A percentile compares a stretch with the other conserved stretches of the same genome.
These are phyloP conservation scores for Pterulicium gracile DNA, from an alignment of 1,284 basidiomycete species.

Conservation along the genomic window DNA sequence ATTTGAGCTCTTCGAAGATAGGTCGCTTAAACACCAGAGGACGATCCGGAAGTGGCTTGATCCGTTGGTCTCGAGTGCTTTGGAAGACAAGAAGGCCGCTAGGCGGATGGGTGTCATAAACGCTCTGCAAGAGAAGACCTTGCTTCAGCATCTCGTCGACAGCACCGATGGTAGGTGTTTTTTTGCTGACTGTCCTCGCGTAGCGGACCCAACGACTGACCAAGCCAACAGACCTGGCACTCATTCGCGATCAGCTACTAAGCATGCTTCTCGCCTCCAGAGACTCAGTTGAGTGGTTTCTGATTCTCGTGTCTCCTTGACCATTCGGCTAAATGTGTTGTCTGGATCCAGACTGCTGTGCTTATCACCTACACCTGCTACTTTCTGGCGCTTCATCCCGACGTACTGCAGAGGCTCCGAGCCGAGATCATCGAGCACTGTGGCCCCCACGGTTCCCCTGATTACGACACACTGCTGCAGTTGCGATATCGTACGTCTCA, in stretches of 20 bases:
- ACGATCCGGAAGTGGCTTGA: conserved; percentile 50
- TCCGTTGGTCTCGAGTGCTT: conserved; percentile 43
- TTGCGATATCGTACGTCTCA: conserved; percentile 49
- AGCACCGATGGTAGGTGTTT: conserved; percentile 42
- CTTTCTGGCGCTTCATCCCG: conserved; percentile 50
- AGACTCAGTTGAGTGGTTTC: conserved; percentile 47
- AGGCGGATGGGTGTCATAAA: conserved; percentile 26
- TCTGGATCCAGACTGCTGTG: conserved; percentile 39
- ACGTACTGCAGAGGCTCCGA: conserved; percentile 41
- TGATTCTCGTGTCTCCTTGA: neutral
- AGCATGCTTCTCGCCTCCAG: conserved; percentile 63
- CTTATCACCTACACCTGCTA: conserved; percentile 55
- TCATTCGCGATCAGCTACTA: conserved; percentile 63
- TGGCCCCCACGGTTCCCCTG: conserved; percentile 34
- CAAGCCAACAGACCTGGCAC: conserved; percentile 32
- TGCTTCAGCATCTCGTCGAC: conserved; percentile 56
- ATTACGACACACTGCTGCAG: conserved; percentile 39
- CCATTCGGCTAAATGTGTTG: conserved; percentile 5
- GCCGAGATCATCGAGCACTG: conserved; percentile 47
- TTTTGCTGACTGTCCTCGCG: too few relatives aligned
- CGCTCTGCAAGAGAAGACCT: conserved; percentile 42
- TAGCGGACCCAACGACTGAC: too few relatives aligned
- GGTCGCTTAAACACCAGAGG: conserved; percentile 35
- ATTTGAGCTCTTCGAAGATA: conserved; percentile 52
- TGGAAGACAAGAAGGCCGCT: conserved; percentile 33